A percentile compares a stretch with the other conserved stretches of the same genome.
These are phyloP conservation scores for Aurantiochytrium sp. DNA, from an alignment of 108 stramenopile genomes.

Conservation along the genomic window DNA sequence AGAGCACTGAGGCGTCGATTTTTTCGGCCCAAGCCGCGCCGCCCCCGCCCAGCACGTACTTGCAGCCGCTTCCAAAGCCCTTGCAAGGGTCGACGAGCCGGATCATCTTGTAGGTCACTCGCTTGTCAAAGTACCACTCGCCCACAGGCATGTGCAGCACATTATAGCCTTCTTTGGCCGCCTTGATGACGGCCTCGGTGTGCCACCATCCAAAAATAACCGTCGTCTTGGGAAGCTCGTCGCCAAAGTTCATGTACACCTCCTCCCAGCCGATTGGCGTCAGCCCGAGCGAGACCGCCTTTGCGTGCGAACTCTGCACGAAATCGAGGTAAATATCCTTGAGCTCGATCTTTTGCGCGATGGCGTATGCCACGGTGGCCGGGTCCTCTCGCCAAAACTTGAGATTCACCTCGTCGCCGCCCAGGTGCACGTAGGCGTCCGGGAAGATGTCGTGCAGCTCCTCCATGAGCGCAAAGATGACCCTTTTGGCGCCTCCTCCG, in stretches of 20 bases:
- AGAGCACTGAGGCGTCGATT: constrained; percentile 6
- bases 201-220: constrained; percentile 54
- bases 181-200: constrained; percentile 44
- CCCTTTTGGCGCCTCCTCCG: not conserved
- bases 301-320: not conserved
- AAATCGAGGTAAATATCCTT: constrained; percentile 38
- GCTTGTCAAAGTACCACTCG: constrained; percentile 69
- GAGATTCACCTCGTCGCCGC: constrained; percentile 36
- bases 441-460: constrained; percentile 25
- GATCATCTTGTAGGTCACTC: constrained; percentile 45
- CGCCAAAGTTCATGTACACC: constrained; percentile 54
- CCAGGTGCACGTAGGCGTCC: constrained; percentile 10
- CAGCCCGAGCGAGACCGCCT: constrained; percentile 10
- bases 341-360: not conserved
- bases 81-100: constrained; percentile 54
- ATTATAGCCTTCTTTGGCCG: constrained; percentile 39
- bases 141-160: constrained; percentile 13
- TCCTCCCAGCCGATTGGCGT: constrained; percentile 68
- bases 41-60: not conserved
- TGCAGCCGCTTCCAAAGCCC: not conserved
- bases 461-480: not conserved
- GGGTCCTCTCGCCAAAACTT: not conserved
- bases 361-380: not conserved
- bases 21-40: constrained; percentile 12
- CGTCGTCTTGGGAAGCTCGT: constrained; percentile 38